These are phyloP conservation scores for Neurospora discreta DNA, from an alignment of 495 filamentous ascomycete genomes.

Conservation along the genomic window DNA sequence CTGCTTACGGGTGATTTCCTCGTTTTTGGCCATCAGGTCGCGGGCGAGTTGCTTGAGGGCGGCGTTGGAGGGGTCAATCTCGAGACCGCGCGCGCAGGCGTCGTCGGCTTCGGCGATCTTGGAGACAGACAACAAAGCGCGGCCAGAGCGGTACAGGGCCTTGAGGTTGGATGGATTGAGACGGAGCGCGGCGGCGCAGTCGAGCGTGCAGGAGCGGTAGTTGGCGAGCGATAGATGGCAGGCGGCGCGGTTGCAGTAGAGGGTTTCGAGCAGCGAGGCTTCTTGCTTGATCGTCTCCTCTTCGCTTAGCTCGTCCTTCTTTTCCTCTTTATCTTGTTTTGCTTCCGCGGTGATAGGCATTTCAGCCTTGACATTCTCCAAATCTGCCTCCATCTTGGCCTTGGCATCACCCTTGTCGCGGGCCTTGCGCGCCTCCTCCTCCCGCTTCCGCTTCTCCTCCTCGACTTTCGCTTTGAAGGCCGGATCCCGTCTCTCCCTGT, in stretches of 20 bases:
- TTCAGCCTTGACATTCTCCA: constrained; percentile 5
- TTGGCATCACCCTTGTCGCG: constrained; percentile 18
- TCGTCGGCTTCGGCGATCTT: constrained; percentile 67
- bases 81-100: constrained; percentile 56
- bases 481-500: constrained; percentile 35
- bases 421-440: constrained; percentile 19
- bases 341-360: constrained; percentile 9
- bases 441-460: constrained; percentile 16
- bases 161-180: constrained; percentile 74
- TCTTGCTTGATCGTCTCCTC: constrained; percentile 46
- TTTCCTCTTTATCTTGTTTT: constrained; percentile 1
- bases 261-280: constrained; percentile 52
- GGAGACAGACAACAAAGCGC: constrained; percentile 62
- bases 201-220: constrained; percentile 69
- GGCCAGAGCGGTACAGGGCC: constrained; percentile 73
- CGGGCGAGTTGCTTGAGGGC: constrained; percentile 41
- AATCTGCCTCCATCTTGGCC: constrained; percentile 17
- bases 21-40: constrained; percentile 41
- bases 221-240: constrained; percentile 67
- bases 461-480: constrained; percentile 10
- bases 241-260: constrained; percentile 75
- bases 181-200: constrained; percentile 69
- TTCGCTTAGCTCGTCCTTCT: constrained; percentile 22
- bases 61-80: constrained; percentile 48
- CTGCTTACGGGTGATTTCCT: constrained; percentile 24